Evolutionary conservation across 2,329 filamentous ascomycete genomes (phyloP), one percentile per base, ranked within the genome.

Genomic region (Aureobasidium mangrovei): DNA sequence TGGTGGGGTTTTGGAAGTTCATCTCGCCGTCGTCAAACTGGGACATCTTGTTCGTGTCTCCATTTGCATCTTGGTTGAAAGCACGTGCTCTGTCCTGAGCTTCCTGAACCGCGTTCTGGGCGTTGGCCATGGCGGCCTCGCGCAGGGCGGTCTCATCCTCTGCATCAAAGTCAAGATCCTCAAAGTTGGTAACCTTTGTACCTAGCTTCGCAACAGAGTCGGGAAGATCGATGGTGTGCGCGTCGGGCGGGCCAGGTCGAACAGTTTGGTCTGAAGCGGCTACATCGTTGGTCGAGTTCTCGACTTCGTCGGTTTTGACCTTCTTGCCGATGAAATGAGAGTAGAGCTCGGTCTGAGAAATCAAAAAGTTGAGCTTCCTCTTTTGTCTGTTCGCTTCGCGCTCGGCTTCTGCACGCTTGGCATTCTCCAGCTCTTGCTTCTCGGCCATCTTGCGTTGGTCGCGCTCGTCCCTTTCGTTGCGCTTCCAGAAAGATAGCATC

Each of bases 401-500:
- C 64, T 97, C 93, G 4, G 93, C 93, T 75, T 98, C 93, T 57
- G 91, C 91, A 72, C 91, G 94, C 72, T 93, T 91, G 18, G 93
- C 93, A 65, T 93, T 94, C 69, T 98, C 93, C 45, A 98, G 81
- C 73, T 97, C 93, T 69, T 95, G 90, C 69, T 86, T 88, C 75
- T 98, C 93, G 4, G 93, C 93, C 51, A 91, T 84, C 74, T 95
- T 94, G 62, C 93, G 85, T 60, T 94, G 77, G 69, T 98, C 93
- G 57, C 93, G 88, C 69, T 98, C 93, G 68, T 98, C 93, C 52
- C 91, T 86, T 70, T 98, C 93, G 69, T 98, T 98, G 55, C 91
- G 86, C 73, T 97, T 97, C 93, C 93, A 98, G 79, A 97, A 98
- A 56, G 88, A 84, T 81, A 96, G 93, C 93, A 98, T 98, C 72